phyloP scores from a whole-genome alignment of 768 basidiomycete genomes.

The Chalciporus pseudorubinellus region DNA sequence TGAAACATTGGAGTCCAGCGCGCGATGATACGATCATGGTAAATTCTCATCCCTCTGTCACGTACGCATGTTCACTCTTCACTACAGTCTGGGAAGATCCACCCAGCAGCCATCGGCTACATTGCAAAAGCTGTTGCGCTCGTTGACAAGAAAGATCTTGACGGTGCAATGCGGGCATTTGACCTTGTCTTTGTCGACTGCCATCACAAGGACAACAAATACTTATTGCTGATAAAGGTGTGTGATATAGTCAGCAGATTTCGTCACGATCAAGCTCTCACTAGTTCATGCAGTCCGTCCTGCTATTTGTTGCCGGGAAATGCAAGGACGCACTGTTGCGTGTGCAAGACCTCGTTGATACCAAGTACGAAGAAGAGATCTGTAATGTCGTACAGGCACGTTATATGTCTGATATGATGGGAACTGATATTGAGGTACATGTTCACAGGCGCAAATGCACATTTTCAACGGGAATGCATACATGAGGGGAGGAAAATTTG shows the following conservation, averaged over 20 bases:
- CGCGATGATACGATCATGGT: too few relatives aligned
- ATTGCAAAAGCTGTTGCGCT: slow-evolving; percentile 4
- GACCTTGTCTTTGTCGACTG: slow-evolving; percentile 3
- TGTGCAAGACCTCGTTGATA: neutral
- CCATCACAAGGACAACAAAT: neutral
- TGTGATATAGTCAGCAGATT: neutral
- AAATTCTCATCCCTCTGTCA: too few relatives aligned
- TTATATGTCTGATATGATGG: neutral
- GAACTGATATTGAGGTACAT: too few relatives aligned
- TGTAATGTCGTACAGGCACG: slow-evolving; percentile 4
- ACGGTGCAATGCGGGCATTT: neutral
- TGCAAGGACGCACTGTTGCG: slow-evolving; percentile 1
- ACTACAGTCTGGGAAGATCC: neutral
- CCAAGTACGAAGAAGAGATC: neutral
- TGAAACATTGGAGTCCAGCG: too few relatives aligned
- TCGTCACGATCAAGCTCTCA: neutral
- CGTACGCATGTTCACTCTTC: too few relatives aligned
- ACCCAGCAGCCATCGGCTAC: slow-evolving; percentile 1
- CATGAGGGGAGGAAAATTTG: neutral
- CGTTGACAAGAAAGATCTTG: neutral
- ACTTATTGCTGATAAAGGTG: slow-evolving; percentile 9
- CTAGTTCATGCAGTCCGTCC: neutral
- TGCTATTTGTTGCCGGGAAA: too few relatives aligned
- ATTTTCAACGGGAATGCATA: slow-evolving; percentile 5
- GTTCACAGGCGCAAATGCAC: neutral